Base-by-base conservation (phyloP, 2,329 filamentous ascomycete species). In the Chaetomium globosum region DNA sequence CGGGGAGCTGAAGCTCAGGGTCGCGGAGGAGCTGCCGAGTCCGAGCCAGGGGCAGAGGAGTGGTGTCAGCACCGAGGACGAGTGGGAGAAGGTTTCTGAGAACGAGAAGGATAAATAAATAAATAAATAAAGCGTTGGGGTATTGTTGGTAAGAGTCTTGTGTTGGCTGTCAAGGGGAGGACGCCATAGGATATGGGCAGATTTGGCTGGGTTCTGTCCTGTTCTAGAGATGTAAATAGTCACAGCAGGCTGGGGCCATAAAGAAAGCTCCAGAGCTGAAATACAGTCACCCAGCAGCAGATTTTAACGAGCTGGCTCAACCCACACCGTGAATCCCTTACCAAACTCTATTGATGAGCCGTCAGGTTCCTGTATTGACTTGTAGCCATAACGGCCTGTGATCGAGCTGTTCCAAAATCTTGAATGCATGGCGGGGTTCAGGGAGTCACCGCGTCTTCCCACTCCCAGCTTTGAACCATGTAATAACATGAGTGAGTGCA, bases 31-130 rank as follows among this genome's bases (percentile, higher is more conserved):
- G 81, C 74, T 77, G 80, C 48, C 64, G 51, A 68, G 76, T 80
- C 53, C 63, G 46, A 69, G 76, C 56, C 75, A 78, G 59, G 82
- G 80, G 46, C 80, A 79, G 28, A 85, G 82, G 75, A 87, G 84
- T 54, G 82, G 83, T 60, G 82, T 77, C 23, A 94, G 92, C 78
- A 97, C 93, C 4, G 94, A 98, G 79, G 94, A 94, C 74, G 94
- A 98, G 79, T 98, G 94, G 94, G 94, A 97, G 81, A 96, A 95
- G 82, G 90, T 98, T 4, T 92, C 91, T 26, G 90, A 90, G 76
- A 86, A 82, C 65, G 86, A 85, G 70, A 86, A 86, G 77, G 81
- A 82, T 66, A 85, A 84, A 74, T 74, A 68, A 28, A 74, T 74
- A 68, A 28, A 39, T 39, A 43, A 28, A 43, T 43, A 43, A 43